These are phyloP conservation scores for Diaporthe amygdali DNA, from an alignment of 2,329 filamentous ascomycete genomes.

Conservation along the genomic window DNA sequence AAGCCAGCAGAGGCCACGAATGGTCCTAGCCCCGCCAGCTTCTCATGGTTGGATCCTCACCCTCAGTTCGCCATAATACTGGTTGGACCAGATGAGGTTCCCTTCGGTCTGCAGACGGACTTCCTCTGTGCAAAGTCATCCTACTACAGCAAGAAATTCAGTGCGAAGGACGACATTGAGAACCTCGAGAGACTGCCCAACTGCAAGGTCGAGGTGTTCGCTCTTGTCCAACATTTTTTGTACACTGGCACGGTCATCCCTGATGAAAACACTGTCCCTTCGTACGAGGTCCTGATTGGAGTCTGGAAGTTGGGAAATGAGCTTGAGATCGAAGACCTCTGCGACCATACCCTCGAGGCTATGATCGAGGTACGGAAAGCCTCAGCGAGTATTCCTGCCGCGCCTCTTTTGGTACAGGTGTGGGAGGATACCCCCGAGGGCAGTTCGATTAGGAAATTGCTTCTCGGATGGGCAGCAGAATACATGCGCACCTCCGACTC, in stretches of 20 bases:
- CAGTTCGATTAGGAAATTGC: constrained; percentile 62
- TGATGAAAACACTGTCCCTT: constrained; percentile 47
- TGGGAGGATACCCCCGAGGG: constrained; percentile 68
- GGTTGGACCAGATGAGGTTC: constrained; percentile 55
- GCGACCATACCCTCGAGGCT: constrained; percentile 59
- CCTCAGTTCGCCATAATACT: constrained; percentile 60
- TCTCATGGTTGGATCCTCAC: constrained; percentile 48
- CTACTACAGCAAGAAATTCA: constrained; percentile 54
- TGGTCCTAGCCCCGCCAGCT: background rate
- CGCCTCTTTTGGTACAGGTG: constrained; percentile 63
- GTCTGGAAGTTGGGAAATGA: constrained; percentile 62
- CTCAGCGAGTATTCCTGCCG: constrained; percentile 62
- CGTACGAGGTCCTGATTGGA: constrained; percentile 59
- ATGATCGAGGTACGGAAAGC: constrained; percentile 61
- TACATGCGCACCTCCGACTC: constrained; percentile 64
- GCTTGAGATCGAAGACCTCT: constrained; percentile 59
- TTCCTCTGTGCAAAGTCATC: constrained; percentile 59
- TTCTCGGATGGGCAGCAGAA: constrained; percentile 67
- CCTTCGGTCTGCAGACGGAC: constrained; percentile 65
- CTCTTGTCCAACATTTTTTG: constrained; percentile 59
- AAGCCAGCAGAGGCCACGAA: background rate
- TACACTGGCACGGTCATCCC: constrained; percentile 56
- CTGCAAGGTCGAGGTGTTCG: constrained; percentile 55
- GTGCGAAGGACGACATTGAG: constrained; percentile 46
- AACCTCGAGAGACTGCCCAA: constrained; percentile 56